Evolutionary conservation across 495 filamentous ascomycete species (phyloP).

Genomic region (Tirmania nivea): DNA sequence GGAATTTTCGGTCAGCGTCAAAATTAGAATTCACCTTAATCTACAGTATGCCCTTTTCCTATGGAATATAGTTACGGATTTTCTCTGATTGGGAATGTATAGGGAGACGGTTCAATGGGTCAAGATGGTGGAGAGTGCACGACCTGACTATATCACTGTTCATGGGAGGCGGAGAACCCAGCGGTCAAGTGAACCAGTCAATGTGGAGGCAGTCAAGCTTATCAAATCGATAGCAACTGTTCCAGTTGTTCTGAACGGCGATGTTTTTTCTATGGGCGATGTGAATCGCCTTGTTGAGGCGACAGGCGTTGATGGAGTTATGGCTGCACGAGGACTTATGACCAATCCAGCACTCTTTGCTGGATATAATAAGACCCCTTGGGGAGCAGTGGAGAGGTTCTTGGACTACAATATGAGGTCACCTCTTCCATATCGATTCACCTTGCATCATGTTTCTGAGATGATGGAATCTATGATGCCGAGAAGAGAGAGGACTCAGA

Average conservation of each 20-base stretch:
- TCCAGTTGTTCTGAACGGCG: slow-evolving; percentile 39
- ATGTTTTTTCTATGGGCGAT: slow-evolving; percentile 32
- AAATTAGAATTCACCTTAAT: slow-evolving; percentile 42
- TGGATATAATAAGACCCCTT: slow-evolving; percentile 32
- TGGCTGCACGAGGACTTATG: slow-evolving; percentile 42
- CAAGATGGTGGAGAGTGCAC: slow-evolving; percentile 14
- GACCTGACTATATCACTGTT: slow-evolving; percentile 38
- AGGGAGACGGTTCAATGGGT: slow-evolving; percentile 20
- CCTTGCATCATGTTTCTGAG: slow-evolving; percentile 39
- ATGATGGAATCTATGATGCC: slow-evolving; percentile 34
- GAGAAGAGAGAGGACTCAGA: slow-evolving; percentile 28
- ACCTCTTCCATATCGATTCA: slow-evolving; percentile 37
- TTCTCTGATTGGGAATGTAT: background rate
- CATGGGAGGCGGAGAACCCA: slow-evolving; percentile 37
- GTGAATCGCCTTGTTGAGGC: slow-evolving; percentile 13
- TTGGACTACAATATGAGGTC: slow-evolving; percentile 28
- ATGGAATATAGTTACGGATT: background rate
- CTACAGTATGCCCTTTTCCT: slow-evolving; percentile 20
- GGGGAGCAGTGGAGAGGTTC: slow-evolving; percentile 37
- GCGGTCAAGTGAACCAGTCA: slow-evolving; percentile 32
- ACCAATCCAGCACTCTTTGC: slow-evolving; percentile 40
- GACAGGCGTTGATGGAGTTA: slow-evolving; percentile 26
- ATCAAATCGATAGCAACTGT: slow-evolving; percentile 28
- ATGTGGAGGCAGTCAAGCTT: slow-evolving; percentile 35
- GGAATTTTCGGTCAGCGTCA: slow-evolving; percentile 35